Conservation (phyloP, 1,284 basidiomycete genomes). For the Pholiota adiposa region DNA sequence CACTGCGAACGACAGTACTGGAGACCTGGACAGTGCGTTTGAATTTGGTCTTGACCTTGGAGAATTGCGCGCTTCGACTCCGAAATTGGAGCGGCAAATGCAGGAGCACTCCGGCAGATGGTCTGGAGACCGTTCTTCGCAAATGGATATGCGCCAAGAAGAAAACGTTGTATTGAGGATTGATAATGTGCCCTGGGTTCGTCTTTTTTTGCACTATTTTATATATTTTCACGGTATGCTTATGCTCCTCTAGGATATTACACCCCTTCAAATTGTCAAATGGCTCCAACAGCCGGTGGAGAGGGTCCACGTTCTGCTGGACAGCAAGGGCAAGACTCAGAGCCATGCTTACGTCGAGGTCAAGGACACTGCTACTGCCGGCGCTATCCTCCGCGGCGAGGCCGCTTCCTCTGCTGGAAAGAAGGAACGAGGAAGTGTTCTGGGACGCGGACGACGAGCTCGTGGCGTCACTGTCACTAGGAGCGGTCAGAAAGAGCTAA, state of each 20-base stretch:
- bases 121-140: constrained; percentile 2
- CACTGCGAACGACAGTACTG: constrained; percentile 16
- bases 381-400: constrained; percentile 66
- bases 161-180: constrained; percentile 72
- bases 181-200: constrained; percentile 85
- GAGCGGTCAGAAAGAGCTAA: constrained; percentile 76
- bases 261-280: constrained; percentile 65
- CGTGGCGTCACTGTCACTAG: constrained; percentile 81
- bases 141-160: constrained; percentile 19
- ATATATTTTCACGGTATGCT: neutral
- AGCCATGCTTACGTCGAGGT: constrained; percentile 83
- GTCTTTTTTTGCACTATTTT: constrained; percentile 26
- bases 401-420: constrained; percentile 31
- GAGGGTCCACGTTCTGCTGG: constrained; percentile 75
- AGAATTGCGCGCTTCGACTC: constrained; percentile 42
- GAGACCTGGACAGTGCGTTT: constrained; percentile 41
- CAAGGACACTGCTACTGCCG: constrained; percentile 57
- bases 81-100: constrained; percentile 34
- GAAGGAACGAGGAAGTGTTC: constrained; percentile 55
- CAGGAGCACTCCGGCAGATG: constrained; percentile 9
- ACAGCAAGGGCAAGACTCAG: constrained; percentile 77
- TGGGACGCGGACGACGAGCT: constrained; percentile 74
- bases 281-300: constrained; percentile 74
- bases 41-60: constrained; percentile 42
- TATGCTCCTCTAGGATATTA: constrained; percentile 63